Percentiles rank a stretch among this genome's conserved stretches.
Conservation (phyloP, 164 flowering plant genomes). For the Chimonanthus praecox region DNA sequence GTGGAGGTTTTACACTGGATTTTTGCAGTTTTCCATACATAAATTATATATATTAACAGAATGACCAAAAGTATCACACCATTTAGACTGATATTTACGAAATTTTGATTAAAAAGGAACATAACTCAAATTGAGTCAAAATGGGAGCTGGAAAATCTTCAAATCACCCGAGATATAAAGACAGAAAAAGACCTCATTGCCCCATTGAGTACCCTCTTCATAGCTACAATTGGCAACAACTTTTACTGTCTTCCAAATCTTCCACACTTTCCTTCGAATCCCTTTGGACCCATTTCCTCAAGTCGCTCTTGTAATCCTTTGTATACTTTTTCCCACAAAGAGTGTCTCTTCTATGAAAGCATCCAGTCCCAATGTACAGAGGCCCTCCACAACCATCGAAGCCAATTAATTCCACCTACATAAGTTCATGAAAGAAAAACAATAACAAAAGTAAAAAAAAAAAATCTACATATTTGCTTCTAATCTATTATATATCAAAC, state of each 20-base stretch:
- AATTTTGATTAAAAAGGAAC: too few species aligned
- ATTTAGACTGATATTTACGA: too few species aligned
- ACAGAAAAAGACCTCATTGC: constrained; percentile 40
- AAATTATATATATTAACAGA: too few species aligned
- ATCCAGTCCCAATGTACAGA: constrained; percentile 58
- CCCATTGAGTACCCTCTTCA: constrained; percentile 56
- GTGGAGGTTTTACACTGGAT: too few species aligned
- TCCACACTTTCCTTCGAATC: constrained; percentile 11
- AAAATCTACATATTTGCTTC: too few species aligned
- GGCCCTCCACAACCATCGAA: constrained; percentile 58
- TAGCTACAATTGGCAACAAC: constrained; percentile 43
- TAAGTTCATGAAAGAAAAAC: not conserved
- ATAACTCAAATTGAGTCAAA: not conserved
- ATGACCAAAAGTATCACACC: too few species aligned
- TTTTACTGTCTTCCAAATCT: constrained; percentile 42
- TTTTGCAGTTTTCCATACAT: too few species aligned
- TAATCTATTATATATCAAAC: not conserved
- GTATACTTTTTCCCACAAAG: constrained; percentile 39
- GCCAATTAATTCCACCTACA: constrained; percentile 7
- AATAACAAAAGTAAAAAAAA: not conserved
- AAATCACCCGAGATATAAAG: constrained; percentile 5
- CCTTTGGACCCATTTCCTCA: constrained; percentile 8
- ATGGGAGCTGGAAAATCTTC: not conserved
- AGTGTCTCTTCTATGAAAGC: constrained; percentile 62
- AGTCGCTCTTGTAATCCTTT: constrained; percentile 9